phyloP scores from a whole-genome alignment of 441 rosid genomes.

The Cnidoscolus chayamansa region DNA sequence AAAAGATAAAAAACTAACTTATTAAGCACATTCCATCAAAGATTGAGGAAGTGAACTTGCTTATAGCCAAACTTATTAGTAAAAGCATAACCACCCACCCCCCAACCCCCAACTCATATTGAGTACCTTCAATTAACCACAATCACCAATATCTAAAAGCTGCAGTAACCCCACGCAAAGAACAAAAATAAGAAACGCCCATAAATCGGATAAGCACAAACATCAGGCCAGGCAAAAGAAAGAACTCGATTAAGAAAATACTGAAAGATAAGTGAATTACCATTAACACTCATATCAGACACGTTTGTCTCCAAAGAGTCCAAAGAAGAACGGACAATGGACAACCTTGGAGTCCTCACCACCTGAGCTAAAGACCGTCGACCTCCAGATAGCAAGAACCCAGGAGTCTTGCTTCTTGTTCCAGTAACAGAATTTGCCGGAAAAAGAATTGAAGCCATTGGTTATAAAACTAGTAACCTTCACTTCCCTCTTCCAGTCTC shows the following conservation, averaged over 20 bases:
- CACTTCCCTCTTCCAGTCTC: not conserved
- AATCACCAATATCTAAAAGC: not conserved
- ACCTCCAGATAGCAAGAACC: constrained; percentile 19
- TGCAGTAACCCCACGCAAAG: not conserved
- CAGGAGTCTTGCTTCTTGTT: constrained; percentile 23
- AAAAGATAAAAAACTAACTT: not conserved
- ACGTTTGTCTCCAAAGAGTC: constrained; percentile 79
- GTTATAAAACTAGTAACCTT: not conserved
- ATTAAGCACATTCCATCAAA: not conserved
- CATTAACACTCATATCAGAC: constrained; percentile 93
- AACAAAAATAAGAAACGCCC: not conserved
- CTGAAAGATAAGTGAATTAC: constrained; percentile 33
- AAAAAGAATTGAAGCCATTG: constrained; percentile 73
- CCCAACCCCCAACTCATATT: not conserved
- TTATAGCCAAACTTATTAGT: not conserved
- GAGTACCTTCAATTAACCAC: not conserved
- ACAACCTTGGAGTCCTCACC: constrained; percentile 41
- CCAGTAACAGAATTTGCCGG: constrained; percentile 58
- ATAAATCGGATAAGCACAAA: not conserved
- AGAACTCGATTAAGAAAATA: not conserved
- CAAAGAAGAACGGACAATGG: constrained; percentile 54
- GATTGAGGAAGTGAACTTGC: not conserved
- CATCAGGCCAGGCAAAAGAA: not conserved
- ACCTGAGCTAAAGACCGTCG: constrained; percentile 34
- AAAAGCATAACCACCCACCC: not conserved